These are phyloP conservation scores for Globisporangium echinulatum DNA, from an alignment of 352 stramenopile species.

Conservation along the genomic window DNA sequence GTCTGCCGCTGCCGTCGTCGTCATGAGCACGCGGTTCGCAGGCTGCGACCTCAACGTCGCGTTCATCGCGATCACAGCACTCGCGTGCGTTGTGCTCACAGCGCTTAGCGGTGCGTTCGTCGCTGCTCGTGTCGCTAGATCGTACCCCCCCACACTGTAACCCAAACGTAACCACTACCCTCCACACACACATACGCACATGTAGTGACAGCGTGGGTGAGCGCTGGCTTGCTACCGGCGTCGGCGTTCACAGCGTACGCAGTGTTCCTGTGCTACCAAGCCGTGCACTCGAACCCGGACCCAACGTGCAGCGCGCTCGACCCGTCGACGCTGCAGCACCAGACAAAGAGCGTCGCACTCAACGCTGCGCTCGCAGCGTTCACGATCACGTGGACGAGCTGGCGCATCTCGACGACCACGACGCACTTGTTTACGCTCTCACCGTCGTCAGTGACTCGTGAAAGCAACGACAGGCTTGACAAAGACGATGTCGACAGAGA, in stretches of 20 bases:
- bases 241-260: slow-evolving; percentile 50
- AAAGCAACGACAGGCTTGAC: slow-evolving; percentile 7
- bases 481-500: slow-evolving; percentile 3
- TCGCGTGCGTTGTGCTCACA: slow-evolving; percentile 36
- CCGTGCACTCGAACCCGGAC: slow-evolving; percentile 59
- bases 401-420: slow-evolving; percentile 56
- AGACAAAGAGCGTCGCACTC: slow-evolving; percentile 31
- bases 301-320: slow-evolving; percentile 31
- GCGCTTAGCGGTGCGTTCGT: slow-evolving; percentile 40
- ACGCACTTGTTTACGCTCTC: slow-evolving; percentile 46
- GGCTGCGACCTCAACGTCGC: slow-evolving; percentile 44
- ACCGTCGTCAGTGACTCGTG: slow-evolving; percentile 15
- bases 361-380: slow-evolving; percentile 37
- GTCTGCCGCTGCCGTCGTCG: slow-evolving; percentile 29
- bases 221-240: slow-evolving; percentile 54
- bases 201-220: slow-evolving; percentile 50
- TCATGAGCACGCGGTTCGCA: slow-evolving; percentile 51
- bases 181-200: too few relatives aligned
- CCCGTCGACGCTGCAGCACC: slow-evolving; percentile 20
- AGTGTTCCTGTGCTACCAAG: slow-evolving; percentile 67
- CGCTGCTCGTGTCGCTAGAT: too few relatives aligned
- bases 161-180: too few relatives aligned
- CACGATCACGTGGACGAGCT: slow-evolving; percentile 59
- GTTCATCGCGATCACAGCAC: slow-evolving; percentile 53
- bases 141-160: too few relatives aligned